Base-by-base conservation (phyloP, 2,329 filamentous ascomycete species). In the Talaromyces amestolkiae region DNA sequence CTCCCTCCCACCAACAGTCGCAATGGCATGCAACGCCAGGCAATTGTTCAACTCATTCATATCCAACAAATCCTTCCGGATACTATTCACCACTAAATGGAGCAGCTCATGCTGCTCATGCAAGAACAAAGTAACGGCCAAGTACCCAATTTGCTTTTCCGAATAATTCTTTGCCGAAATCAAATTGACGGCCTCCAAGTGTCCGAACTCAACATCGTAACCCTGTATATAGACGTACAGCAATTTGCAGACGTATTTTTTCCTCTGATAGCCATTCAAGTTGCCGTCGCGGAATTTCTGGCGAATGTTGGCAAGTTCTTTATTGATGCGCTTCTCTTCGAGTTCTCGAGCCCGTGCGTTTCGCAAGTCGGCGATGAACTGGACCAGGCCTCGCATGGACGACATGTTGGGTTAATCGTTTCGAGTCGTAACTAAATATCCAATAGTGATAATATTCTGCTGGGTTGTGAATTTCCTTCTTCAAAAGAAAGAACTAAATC, bases 161-260 rank as follows among this genome's bases (percentile, higher is more conserved):
- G 94, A 98, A 81, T 98, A 99, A 77, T 98, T 99, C 75, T 86
- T 93, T 64, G 94, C 93, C 33, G 94, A 97, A 72, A 99, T 96
- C 74, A 99, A 87, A 76, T 98, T 98, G 76, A 99, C 94, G 39
- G 96, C 96, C 81, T 99, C 95, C 71, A 99, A 88, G 77, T 99
- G 95, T 64, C 95, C 95, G 79, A 99, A 99, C 78, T 98, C 96
- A 80, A 99, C 94, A 77, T 99, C 94, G 91, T 95, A 99, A 58
- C 95, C 95, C 70, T 99, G 87, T 67, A 99, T 99, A 79, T 99
- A 99, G 74, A 99, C 98, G 79, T 99, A 99, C 68, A 99, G 85
- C 71, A 99, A 87, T 88, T 99, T 99, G 91, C 95, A 99, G 71
- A 99, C 95, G 77, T 99, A 99, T 91, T 99, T 99, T 86, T 99